phyloP scores from a whole-genome alignment of 176 grass and related monocot species.

The Stipa capillata region DNA sequence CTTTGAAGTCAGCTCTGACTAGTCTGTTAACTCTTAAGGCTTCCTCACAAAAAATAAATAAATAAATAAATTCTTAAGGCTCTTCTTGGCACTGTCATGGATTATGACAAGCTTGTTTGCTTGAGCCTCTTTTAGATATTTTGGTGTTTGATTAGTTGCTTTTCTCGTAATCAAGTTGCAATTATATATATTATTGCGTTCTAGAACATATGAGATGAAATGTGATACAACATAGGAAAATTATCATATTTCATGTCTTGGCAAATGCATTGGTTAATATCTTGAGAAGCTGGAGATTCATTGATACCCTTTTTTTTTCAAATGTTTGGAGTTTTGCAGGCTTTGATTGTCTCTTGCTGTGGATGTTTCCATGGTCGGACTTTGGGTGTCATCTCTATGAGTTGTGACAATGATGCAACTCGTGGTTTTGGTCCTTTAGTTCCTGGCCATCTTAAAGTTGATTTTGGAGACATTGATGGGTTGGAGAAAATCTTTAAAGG shows the following conservation, averaged over 20 bases:
- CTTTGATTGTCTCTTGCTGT: conserved; percentile 91
- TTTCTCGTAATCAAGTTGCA: too few species aligned
- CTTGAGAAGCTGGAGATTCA: not conserved
- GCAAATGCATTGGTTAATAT: not conserved
- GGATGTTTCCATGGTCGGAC: conserved; percentile 95
- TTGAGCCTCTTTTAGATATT: too few species aligned
- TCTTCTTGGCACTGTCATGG: too few species aligned
- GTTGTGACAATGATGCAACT: conserved; percentile 97
- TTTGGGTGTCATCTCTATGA: conserved; percentile 90
- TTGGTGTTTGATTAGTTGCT: too few species aligned
- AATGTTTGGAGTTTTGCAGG: conserved; percentile 40
- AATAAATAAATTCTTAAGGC: too few species aligned
- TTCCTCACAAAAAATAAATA: not conserved
- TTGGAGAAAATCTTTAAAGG: conserved; percentile 80
- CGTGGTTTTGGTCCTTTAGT: conserved; percentile 88
- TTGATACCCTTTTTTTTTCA: not conserved
- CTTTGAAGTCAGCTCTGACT: not conserved
- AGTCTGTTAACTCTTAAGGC: not conserved
- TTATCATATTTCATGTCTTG: not conserved
- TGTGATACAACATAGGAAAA: not conserved
- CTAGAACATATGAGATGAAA: not conserved
- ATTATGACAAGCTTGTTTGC: too few species aligned
- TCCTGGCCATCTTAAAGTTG: conserved; percentile 93
- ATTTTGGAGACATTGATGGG: conserved; percentile 81
- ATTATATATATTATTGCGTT: not conserved